A percentile compares a stretch with the other conserved stretches of the same genome.
phyloP scores from a whole-genome alignment of 768 basidiomycete genomes.

The Sarcomyxa edulis region DNA sequence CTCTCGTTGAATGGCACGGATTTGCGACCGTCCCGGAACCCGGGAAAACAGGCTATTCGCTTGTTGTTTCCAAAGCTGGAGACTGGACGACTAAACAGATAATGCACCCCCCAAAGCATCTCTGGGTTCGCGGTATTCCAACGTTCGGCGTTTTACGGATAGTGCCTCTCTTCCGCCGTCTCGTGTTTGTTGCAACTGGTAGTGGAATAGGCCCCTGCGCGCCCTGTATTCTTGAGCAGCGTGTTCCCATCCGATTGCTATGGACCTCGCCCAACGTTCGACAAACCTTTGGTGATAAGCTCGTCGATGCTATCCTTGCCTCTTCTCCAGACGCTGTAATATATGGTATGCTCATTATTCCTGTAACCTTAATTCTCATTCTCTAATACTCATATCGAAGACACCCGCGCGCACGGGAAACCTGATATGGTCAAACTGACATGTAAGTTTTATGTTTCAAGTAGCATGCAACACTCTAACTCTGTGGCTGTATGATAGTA shows the following conservation, averaged over 20 bases:
- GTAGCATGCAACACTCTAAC: too few species aligned
- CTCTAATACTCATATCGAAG: constrained; percentile 15
- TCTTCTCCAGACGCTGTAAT: constrained; percentile 51
- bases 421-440: constrained; percentile 46
- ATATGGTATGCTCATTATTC: constrained; percentile 35
- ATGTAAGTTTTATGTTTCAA: too few species aligned
- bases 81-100: constrained; percentile 57
- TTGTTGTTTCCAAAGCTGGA: constrained; percentile 52
- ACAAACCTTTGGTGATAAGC: constrained; percentile 55
- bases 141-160: constrained; percentile 51
- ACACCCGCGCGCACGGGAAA: constrained; percentile 39
- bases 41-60: constrained; percentile 44
- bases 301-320: constrained; percentile 51
- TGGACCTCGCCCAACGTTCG: constrained; percentile 61
- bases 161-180: constrained; percentile 47
- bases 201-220: constrained; percentile 60
- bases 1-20: constrained; percentile 54
- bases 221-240: constrained; percentile 45
- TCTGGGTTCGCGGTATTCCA: constrained; percentile 58
- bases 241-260: constrained; percentile 49
- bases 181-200: constrained; percentile 55
- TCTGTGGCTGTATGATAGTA: too few species aligned
- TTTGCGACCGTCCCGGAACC: constrained; percentile 51
- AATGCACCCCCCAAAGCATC: constrained; percentile 41
- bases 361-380: background rate